Percentiles rank a stretch among this genome's conserved stretches.
phyloP scores from a whole-genome alignment of 129 eudicot genomes.

The Artemisia tridentata region DNA sequence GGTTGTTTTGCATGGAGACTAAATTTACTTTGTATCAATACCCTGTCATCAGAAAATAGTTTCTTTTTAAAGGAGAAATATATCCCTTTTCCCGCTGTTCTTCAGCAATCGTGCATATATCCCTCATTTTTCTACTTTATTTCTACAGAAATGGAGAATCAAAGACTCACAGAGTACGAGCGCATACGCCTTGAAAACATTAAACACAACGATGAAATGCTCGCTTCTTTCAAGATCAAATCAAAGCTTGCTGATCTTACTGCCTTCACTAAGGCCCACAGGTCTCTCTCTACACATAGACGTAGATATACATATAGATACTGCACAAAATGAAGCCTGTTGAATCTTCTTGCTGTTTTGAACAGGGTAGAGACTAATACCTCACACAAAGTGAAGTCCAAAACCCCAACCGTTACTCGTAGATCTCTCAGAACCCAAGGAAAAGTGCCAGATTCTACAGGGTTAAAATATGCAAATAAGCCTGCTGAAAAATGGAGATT shows the following conservation, averaged over 20 bases:
- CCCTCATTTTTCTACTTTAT: too few relatives aligned
- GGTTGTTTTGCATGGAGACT: too few relatives aligned
- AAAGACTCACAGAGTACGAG: slow-evolving; percentile 65
- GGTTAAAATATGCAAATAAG: slow-evolving; percentile 39
- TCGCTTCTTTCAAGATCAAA: slow-evolving; percentile 74
- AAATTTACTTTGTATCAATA: too few relatives aligned
- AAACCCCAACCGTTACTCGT: slow-evolving; percentile 54
- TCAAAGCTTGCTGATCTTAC: slow-evolving; percentile 55
- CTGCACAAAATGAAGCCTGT: not conserved
- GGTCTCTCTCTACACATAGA: slow-evolving; percentile 26
- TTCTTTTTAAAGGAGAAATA: too few relatives aligned
- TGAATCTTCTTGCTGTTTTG: slow-evolving; percentile 4
- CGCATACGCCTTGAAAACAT: slow-evolving; percentile 78
- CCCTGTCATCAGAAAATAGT: too few relatives aligned
- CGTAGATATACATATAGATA: not conserved
- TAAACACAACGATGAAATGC: too few relatives aligned
- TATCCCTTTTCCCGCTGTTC: too few relatives aligned
- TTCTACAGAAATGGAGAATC: slow-evolving; percentile 26
- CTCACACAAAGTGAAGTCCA: slow-evolving; percentile 50
- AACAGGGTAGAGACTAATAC: slow-evolving; percentile 47
- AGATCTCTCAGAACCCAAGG: slow-evolving; percentile 74
- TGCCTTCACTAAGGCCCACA: slow-evolving; percentile 41
- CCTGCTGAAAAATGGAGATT: too few relatives aligned
- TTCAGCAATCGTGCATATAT: too few relatives aligned
- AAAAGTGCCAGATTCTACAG: slow-evolving; percentile 57